Base-by-base conservation (phyloP, 495 filamentous ascomycete species). In the Tuber aestivum region DNA sequence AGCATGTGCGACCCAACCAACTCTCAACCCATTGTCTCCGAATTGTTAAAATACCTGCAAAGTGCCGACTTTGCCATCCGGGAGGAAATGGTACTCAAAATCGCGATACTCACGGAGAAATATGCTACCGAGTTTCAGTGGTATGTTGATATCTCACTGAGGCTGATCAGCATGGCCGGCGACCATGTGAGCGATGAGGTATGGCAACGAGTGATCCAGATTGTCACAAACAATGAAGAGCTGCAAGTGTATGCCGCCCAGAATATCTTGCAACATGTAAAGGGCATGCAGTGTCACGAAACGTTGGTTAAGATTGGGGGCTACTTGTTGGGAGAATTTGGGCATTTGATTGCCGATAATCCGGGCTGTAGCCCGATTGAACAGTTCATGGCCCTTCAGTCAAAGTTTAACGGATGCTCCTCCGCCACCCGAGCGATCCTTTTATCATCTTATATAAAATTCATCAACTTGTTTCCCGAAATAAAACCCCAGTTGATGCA, bases 161-260 rank as follows among this genome's bases (percentile, higher is more conserved):
- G 95, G 72, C 89, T 99, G 41, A 92, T 99, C 74, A 94, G 96
- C 40, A 92, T 97, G 87, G 96, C 96, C 16, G 96, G 96, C 76
- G 96, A 99, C 81, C 96, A 99, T 85, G 95, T 99, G 73, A 97
- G 95, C 84, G 96, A 99, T 73, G 96, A 99, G 85, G 96, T 99
- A 38, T 99, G 96, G 96, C 96, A 99, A 79, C 91, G 96, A 79
- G 94, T 99, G 74, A 97, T 97, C 78, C 96, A 98, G 84, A 98
- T 99, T 79, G 94, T 99, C 75, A 97, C 96, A 50, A 99, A 99
- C 85, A 99, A 99, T 84, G 96, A 99, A 83, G 94, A 97, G 84
- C 87, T 99, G 56, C 95, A 99, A 85, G 92, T 96, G 2, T 99
- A 99, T 84, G 95, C 95, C 0, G 95, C 95, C 16, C 92, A 95